These are phyloP conservation scores for Hanseniaspora jakobsenii DNA, from an alignment of 805 yeast species.

Conservation along the genomic window DNA sequence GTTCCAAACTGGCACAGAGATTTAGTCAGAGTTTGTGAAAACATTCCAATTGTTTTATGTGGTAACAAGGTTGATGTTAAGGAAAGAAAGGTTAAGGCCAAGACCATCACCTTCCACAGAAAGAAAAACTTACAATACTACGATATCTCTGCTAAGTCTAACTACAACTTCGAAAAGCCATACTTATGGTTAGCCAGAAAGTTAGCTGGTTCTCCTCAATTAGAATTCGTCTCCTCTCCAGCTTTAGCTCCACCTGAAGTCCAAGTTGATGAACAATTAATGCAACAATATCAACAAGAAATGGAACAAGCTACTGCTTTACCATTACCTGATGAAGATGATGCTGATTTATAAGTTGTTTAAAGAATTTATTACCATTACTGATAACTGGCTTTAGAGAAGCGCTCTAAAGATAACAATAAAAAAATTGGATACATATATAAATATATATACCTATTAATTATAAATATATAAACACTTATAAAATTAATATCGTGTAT, in stretches of 20 bases:
- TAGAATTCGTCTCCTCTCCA: conserved; percentile 98
- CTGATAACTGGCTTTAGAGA: no score
- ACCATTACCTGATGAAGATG: conserved; percentile 99
- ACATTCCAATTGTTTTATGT: conserved; percentile 96
- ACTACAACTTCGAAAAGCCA: conserved; percentile 99
- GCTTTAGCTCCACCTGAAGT: conserved; percentile 99
- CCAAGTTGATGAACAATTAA: conserved; percentile 86
- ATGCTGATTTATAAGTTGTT: conserved; percentile 79
- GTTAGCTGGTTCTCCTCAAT: conserved; percentile 93
- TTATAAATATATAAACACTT: neutral
- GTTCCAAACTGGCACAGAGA: conserved; percentile 99
- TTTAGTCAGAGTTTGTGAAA: conserved; percentile 98
- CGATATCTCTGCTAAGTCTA: conserved; percentile 98
- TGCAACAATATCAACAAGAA: conserved; percentile 98
- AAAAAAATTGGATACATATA: no score
- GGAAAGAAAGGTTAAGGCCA: conserved; percentile 99
- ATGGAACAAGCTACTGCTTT: conserved; percentile 98
- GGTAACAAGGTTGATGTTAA: conserved; percentile 99
- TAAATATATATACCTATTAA: neutral
- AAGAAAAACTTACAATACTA: conserved; percentile 99
- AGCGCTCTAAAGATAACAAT: no score
- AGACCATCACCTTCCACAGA: conserved; percentile 99
- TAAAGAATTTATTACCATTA: neutral
- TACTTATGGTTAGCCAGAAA: conserved; percentile 99
- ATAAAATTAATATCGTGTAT: no score